phyloP scores from a whole-genome alignment of 225 moss, liverwort and hornwort genomes.

The Ulota crispa region DNA sequence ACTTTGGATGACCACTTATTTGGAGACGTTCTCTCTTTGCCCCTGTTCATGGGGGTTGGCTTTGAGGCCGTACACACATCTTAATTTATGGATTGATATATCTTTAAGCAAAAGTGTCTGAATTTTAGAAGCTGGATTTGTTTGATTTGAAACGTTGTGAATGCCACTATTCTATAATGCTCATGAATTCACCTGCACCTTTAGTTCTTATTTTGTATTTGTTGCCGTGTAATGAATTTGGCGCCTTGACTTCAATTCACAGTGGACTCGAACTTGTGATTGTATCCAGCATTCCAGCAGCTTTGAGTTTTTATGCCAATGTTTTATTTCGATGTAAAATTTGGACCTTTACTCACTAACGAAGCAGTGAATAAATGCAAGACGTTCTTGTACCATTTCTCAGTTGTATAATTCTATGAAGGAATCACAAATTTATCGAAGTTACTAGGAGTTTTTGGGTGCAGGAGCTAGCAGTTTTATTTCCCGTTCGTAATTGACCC shows the following conservation, averaged over 20 bases:
- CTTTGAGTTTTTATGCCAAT: background rate
- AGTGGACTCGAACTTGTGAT: background rate
- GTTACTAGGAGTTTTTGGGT: background rate
- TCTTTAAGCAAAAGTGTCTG: background rate
- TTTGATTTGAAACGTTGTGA: background rate
- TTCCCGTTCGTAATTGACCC: no score
- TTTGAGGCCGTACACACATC: background rate
- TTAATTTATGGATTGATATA: background rate
- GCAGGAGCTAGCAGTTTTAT: background rate
- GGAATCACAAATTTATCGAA: background rate
- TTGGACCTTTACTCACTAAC: no score
- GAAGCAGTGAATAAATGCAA: background rate
- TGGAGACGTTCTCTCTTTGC: background rate
- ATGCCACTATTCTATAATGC: background rate
- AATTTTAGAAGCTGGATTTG: slow-evolving; percentile 2
- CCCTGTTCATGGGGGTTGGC: background rate
- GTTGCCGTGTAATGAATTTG: background rate
- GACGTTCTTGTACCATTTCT: background rate
- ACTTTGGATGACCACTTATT: background rate
- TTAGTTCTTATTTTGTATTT: background rate
- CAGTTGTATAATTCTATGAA: background rate
- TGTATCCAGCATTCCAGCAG: background rate
- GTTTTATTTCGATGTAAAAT: background rate
- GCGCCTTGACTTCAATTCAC: background rate
- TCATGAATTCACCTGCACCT: background rate